Base-by-base conservation (phyloP, 1,139 yeast species). In the Candida labiduridarum region DNA sequence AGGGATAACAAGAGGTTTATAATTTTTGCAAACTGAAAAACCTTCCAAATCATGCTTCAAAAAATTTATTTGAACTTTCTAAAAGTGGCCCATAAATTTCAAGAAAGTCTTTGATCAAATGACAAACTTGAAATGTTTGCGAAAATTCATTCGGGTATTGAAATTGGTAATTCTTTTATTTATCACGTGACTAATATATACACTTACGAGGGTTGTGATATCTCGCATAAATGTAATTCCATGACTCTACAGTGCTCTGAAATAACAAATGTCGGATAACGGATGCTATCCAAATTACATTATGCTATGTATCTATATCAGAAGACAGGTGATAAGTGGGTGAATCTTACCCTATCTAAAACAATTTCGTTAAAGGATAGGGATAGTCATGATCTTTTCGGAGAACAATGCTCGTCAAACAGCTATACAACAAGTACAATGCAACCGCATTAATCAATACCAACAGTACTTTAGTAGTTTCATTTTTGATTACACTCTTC, bases 321-420 rank as follows among this genome's bases (percentile, higher is more conserved):
- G 14, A 30, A 30, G 3, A 11, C 6, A 12, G 11, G 14, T 30
- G 11, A 11, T 4, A 30, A 12, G 11, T 11, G 11, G 12, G 7
- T n/a, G 14, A 11, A 16, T 30, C 3, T 18, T 15, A 11, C 12
- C 6, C 8, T n/a, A 10, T 7, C 53, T 60, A 74, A 48, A 74
- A 67, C 41, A 76, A 52, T 56, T 66, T 70, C n/a, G 66, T 48
- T 18, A 70, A 66, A 25, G 57, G 57, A 57, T 67, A 78, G 0
- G 82, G 81, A 59, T 76, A 77, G 4, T 59, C 71, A 33, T 59
- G 67, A 51, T 74, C 79, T 56, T 77, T 77, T 40, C 76, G 62
- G 53, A 72, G 59, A 44, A 66, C 68, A 15, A 74, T 63, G 53
- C 79, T 73, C 4, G 80, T 74, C 53, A 76, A 66, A 44, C 64